Conservation (phyloP, 129 eudicot species). For the Gnaphalium uliginosum region DNA sequence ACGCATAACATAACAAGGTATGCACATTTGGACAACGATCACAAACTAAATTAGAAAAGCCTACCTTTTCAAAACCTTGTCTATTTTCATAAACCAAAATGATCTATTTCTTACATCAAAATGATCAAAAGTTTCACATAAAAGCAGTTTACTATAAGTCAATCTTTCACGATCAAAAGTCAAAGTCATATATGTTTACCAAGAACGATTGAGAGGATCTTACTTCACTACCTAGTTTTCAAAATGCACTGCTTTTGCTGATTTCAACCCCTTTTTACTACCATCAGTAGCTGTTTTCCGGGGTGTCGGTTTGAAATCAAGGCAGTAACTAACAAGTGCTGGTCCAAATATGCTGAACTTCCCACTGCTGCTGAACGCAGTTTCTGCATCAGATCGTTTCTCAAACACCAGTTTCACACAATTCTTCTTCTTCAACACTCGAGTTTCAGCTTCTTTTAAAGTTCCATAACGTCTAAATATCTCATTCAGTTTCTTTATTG, state of each 20-base stretch:
- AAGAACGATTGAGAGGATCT: slow-evolving; percentile 2
- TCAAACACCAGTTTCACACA: slow-evolving; percentile 71
- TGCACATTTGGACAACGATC: background rate
- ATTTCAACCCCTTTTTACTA: slow-evolving; percentile 29
- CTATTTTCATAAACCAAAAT: slow-evolving; percentile 10
- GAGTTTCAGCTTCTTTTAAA: slow-evolving; percentile 49
- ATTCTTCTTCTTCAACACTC: slow-evolving; percentile 49
- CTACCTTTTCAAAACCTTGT: slow-evolving; percentile 3
- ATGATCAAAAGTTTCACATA: background rate
- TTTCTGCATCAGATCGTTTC: slow-evolving; percentile 76
- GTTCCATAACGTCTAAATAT: slow-evolving; percentile 67
- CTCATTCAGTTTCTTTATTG: slow-evolving; percentile 57
- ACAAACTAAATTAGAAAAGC: background rate
- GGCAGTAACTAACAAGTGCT: slow-evolving; percentile 63
- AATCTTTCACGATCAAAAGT: background rate
- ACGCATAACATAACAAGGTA: slow-evolving; percentile 6
- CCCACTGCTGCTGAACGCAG: slow-evolving; percentile 88
- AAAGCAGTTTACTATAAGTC: slow-evolving; percentile 9
- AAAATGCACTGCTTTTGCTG: slow-evolving; percentile 31
- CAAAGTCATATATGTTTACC: slow-evolving; percentile 20
- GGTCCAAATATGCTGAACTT: slow-evolving; percentile 74
- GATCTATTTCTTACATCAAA: slow-evolving; percentile 1
- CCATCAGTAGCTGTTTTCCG: slow-evolving; percentile 35
- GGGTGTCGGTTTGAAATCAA: slow-evolving; percentile 50
- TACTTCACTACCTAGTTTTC: slow-evolving; percentile 27